These are phyloP conservation scores for Fusarium caatingaense DNA, from an alignment of 2,329 filamentous ascomycete genomes.

Conservation along the genomic window DNA sequence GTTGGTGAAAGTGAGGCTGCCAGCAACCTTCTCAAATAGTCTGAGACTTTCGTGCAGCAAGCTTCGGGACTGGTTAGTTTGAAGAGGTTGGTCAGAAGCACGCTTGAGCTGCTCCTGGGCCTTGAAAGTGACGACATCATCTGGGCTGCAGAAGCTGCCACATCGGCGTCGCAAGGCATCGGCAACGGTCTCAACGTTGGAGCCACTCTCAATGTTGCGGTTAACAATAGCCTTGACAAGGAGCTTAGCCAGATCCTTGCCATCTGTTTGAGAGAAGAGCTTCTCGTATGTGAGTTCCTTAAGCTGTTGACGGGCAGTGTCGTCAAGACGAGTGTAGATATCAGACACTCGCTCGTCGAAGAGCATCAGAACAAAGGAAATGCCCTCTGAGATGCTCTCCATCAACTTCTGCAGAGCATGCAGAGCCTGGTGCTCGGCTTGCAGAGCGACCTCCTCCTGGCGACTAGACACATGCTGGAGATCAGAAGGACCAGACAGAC, in stretches of 20 bases:
- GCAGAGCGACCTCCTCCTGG: conserved; percentile 90
- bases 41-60: conserved; percentile 89
- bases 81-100: conserved; percentile 80
- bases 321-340: conserved; percentile 81
- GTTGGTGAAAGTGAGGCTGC: conserved; percentile 82
- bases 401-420: conserved; percentile 88
- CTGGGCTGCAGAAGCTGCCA: conserved; percentile 96
- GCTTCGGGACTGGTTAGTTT: conserved; percentile 80
- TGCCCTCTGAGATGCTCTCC: conserved; percentile 92
- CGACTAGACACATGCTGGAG: conserved; percentile 81
- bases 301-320: conserved; percentile 74
- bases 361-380: conserved; percentile 93
- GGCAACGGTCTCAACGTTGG: conserved; percentile 96
- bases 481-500: conserved; percentile 89
- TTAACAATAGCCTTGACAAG: conserved; percentile 98
- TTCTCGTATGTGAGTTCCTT: conserved; percentile 85
- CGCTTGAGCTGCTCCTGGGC: conserved; percentile 94
- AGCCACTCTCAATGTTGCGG: conserved; percentile 94
- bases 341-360: conserved; percentile 95
- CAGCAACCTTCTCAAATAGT: conserved; percentile 89
- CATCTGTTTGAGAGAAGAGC: conserved; percentile 82
- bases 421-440: conserved; percentile 93
- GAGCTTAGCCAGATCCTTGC: conserved; percentile 91
- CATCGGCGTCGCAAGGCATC: conserved; percentile 93
- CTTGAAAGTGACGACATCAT: conserved; percentile 98